A percentile compares a stretch with the other conserved stretches of the same genome.
Conservation (phyloP, 2,329 filamentous ascomycete genomes). For the Penicillium rolfsii region DNA sequence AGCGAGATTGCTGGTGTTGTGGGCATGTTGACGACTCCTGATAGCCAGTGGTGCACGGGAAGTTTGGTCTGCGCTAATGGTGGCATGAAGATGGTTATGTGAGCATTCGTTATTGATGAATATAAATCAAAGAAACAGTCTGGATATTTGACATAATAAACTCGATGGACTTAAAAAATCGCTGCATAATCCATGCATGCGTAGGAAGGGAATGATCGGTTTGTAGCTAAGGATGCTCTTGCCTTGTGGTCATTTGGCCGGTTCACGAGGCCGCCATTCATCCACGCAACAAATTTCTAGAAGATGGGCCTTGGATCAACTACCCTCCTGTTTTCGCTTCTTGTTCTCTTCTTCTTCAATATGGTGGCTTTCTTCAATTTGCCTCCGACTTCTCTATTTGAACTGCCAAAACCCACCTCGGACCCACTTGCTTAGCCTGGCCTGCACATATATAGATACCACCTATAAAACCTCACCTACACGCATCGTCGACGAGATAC, state of each 20-base stretch:
- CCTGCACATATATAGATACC: too few relatives aligned
- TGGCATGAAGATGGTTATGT: slow-evolving; percentile 63
- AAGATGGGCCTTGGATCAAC: neutral
- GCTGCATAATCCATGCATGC: neutral
- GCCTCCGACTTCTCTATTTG: too few relatives aligned
- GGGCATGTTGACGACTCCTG: slow-evolving; percentile 72
- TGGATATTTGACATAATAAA: neutral
- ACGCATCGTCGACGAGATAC: too few relatives aligned
- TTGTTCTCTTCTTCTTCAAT: too few relatives aligned
- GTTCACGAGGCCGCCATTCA: neutral
- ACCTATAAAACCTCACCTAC: too few relatives aligned
- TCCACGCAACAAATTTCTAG: neutral
- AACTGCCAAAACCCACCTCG: too few relatives aligned
- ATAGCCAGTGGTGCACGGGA: slow-evolving; percentile 77
- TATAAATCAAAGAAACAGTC: neutral
- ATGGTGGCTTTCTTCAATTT: too few relatives aligned
- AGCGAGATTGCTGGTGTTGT: slow-evolving; percentile 75
- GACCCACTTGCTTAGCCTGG: too few relatives aligned
- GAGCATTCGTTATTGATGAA: neutral
- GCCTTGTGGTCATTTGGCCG: neutral
- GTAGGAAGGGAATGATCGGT: neutral
- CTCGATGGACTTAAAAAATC: neutral
- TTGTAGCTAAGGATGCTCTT: neutral
- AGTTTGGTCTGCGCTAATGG: slow-evolving; percentile 81
- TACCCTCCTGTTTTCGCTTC: neutral